phyloP scores from a whole-genome alignment of 2,329 filamentous ascomycete genomes.

The Conoideocrella luteorostrata region DNA sequence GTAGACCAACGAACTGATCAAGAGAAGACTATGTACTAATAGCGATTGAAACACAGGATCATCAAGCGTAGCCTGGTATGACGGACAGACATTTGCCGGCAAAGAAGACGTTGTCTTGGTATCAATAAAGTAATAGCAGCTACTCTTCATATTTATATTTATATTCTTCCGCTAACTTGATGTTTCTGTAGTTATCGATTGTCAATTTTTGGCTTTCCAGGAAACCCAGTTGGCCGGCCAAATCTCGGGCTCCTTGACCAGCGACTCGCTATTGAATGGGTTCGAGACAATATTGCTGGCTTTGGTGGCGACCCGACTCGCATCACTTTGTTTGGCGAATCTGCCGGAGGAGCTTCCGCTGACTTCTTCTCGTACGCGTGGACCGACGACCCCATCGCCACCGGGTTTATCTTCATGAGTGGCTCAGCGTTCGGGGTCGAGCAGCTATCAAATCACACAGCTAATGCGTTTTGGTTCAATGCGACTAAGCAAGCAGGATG shows the following conservation, averaged over 20 bases:
- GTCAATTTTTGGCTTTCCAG: background rate
- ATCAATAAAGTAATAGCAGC: background rate
- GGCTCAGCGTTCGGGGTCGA: too few species aligned
- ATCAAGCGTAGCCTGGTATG: background rate
- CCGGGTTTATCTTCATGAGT: too few species aligned
- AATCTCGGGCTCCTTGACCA: background rate
- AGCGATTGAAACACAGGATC: background rate
- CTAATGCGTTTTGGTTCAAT: too few species aligned
- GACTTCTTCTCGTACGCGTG: too few species aligned
- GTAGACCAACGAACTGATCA: too few species aligned
- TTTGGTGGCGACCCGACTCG: background rate
- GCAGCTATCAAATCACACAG: too few species aligned
- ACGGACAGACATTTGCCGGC: background rate
- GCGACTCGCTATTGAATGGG: background rate
- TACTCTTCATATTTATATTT: background rate
- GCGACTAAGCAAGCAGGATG: too few species aligned
- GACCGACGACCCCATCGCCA: too few species aligned
- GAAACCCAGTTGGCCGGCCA: too few species aligned
- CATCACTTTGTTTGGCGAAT: too few species aligned
- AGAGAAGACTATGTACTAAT: too few species aligned
- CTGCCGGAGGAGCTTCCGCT: too few species aligned
- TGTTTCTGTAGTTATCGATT: background rate
- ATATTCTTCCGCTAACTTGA: background rate
- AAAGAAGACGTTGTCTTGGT: background rate
- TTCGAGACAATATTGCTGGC: background rate